These are phyloP conservation scores for Oemleria cerasiformis DNA, from an alignment of 306 rosid species.

Conservation along the genomic window DNA sequence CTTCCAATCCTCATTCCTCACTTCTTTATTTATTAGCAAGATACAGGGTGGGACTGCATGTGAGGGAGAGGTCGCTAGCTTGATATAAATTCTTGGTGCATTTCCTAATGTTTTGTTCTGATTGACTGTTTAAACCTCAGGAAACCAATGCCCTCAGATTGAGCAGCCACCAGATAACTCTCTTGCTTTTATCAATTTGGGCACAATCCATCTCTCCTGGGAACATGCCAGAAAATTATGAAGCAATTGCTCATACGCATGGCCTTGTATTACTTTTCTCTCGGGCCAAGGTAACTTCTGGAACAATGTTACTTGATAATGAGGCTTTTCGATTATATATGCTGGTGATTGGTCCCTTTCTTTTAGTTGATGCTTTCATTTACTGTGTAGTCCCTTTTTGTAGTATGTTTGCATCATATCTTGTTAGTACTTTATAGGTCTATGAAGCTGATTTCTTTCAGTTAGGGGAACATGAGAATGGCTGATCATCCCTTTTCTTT, in stretches of 20 bases:
- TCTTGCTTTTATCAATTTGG: constrained; percentile 79
- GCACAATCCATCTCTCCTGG: constrained; percentile 68
- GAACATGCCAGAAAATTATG: constrained; percentile 83
- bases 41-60: neutral
- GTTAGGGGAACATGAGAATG: neutral
- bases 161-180: constrained; percentile 72
- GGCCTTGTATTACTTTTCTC: constrained; percentile 77
- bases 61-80: neutral
- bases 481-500: neutral
- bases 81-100: neutral
- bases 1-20: neutral
- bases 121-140: constrained; percentile 34
- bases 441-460: neutral
- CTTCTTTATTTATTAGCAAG: neutral
- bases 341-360: constrained; percentile 1
- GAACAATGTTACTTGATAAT: constrained; percentile 11
- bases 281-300: constrained; percentile 63
- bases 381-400: neutral
- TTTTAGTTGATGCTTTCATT: neutral
- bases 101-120: neutral
- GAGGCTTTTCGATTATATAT: constrained; percentile 15
- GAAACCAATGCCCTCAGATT: constrained; percentile 54
- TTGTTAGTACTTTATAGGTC: neutral
- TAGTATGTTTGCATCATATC: neutral
- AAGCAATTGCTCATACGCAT: constrained; percentile 84